These are phyloP conservation scores for Rhododendron ferrugineum DNA, from an alignment of 148 eudicot species.

Conservation along the genomic window DNA sequence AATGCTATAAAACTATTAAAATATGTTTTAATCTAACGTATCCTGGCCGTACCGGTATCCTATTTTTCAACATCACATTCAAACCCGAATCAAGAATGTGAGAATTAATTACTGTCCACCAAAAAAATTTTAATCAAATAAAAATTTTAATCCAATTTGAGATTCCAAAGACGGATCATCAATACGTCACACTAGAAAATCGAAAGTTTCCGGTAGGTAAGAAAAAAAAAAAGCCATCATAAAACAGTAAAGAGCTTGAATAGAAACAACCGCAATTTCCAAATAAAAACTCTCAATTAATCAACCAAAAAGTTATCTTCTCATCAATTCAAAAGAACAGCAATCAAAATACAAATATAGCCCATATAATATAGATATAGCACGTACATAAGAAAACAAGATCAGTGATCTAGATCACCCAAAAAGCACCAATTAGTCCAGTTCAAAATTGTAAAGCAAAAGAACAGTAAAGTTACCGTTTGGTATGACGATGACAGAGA, in stretches of 20 bases:
- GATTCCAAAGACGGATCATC: background rate
- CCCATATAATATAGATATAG: background rate
- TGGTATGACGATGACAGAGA: constrained; percentile 2
- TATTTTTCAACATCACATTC: background rate
- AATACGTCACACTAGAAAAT: background rate
- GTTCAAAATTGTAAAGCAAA: background rate
- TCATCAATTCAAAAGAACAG: background rate
- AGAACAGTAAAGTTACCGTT: constrained; percentile 11
- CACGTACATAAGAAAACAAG: background rate
- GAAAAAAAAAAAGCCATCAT: background rate
- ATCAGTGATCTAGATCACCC: background rate
- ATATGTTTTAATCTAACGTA: too few relatives aligned
- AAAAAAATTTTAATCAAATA: background rate
- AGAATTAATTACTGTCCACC: background rate
- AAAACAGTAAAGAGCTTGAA: background rate
- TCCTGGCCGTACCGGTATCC: background rate
- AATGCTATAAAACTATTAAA: background rate
- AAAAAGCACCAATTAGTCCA: background rate
- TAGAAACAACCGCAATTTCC: background rate
- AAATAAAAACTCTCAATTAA: background rate
- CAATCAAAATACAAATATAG: background rate
- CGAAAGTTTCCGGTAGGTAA: background rate
- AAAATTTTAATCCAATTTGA: background rate
- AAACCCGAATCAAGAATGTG: background rate
- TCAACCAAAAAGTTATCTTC: background rate